phyloP scores from a whole-genome alignment of 345 rosid genomes.

The Camelina sativa region DNA sequence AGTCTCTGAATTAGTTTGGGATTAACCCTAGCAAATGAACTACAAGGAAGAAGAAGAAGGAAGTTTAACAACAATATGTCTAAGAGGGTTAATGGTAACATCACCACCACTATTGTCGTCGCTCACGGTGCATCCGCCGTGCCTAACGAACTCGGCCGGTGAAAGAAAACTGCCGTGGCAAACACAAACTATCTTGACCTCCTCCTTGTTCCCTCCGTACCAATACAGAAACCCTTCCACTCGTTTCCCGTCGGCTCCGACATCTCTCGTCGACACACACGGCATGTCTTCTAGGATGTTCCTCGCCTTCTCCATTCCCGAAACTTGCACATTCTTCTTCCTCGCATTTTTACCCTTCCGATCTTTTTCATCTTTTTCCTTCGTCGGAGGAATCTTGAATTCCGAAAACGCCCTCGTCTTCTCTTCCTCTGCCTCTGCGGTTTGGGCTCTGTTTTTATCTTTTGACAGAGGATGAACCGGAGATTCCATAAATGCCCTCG shows the following conservation, averaged over 20 bases:
- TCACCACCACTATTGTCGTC: conserved; percentile 45
- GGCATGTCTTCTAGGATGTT: conserved; percentile 61
- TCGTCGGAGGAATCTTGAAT: conserved; percentile 11
- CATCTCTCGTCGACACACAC: conserved; percentile 54
- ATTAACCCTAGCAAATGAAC: conserved; percentile 6
- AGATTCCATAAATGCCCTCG: conserved; percentile 28
- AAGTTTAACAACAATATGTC: conserved; percentile 73
- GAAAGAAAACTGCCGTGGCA: conserved; percentile 60
- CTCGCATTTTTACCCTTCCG: neutral
- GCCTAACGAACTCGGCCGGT: conserved; percentile 57
- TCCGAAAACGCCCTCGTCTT: neutral
- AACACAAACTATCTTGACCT: conserved; percentile 56
- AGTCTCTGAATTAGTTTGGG: neutral
- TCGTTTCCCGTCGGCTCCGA: conserved; percentile 52
- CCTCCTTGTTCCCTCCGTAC: conserved; percentile 40
- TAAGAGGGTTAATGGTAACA: conserved; percentile 63
- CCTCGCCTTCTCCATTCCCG: conserved; percentile 51
- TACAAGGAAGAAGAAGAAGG: conserved; percentile 38
- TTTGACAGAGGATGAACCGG: neutral
- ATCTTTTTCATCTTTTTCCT: neutral
- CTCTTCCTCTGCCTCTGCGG: neutral
- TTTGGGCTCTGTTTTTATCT: conserved; percentile 1
- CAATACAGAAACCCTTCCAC: conserved; percentile 57
- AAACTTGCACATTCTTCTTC: conserved; percentile 20
- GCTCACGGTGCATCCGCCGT: conserved; percentile 43